Conservation (phyloP, 176 grass and related monocot species). For the Coix lacrymajobi region DNA sequence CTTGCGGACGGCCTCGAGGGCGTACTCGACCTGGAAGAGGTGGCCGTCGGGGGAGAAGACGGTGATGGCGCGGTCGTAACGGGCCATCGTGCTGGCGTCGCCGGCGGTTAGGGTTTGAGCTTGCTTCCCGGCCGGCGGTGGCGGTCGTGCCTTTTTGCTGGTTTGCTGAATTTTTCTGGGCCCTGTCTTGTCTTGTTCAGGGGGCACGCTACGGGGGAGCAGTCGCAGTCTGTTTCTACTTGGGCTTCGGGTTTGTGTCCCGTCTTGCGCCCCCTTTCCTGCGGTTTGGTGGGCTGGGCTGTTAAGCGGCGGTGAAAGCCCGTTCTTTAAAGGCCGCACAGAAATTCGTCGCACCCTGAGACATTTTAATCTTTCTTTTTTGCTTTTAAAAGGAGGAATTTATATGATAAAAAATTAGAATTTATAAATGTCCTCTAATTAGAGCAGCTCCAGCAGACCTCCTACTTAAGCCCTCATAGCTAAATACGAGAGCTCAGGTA, state of each 20-base stretch:
- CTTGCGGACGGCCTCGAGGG: constrained; percentile 98
- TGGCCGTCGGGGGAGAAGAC: constrained; percentile 99
- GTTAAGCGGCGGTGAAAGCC: no score
- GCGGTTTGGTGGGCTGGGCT: not conserved
- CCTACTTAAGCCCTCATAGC: no score
- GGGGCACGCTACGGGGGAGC: no score
- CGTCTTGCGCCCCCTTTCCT: not conserved
- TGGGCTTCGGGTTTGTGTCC: constrained; percentile 1
- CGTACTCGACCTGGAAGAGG: constrained; percentile 99
- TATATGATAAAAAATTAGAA: no score
- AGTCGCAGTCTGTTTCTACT: not conserved
- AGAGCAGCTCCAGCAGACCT: no score
- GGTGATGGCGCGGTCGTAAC: constrained; percentile 99
- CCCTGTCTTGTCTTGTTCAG: not conserved
- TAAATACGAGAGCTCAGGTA: no score
- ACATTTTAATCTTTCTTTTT: no score
- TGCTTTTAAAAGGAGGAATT: no score
- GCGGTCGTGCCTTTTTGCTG: constrained; percentile 6
- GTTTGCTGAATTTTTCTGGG: not conserved
- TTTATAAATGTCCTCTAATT: no score
- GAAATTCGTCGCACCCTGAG: no score
- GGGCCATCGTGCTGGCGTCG: constrained; percentile 51
- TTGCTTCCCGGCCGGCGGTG: constrained; percentile 11
- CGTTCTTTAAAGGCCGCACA: no score
- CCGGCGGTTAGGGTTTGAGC: constrained; percentile 45